Conservation (phyloP, 2,329 filamentous ascomycete species). For the Helicocarpus griseus region DNA sequence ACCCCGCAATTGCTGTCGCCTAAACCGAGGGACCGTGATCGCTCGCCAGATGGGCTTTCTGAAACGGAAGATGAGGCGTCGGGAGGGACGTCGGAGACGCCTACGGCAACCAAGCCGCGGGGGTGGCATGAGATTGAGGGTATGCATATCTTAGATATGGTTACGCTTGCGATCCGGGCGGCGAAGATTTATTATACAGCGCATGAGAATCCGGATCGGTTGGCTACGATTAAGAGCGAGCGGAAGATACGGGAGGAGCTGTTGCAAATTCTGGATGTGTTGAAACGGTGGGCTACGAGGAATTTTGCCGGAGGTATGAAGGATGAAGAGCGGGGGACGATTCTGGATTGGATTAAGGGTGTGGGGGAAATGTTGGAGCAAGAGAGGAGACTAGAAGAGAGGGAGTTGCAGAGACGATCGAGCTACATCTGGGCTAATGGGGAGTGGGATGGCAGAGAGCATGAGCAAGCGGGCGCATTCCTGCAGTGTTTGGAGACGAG, state of each 20-base stretch:
- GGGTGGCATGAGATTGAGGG: constrained; percentile 83
- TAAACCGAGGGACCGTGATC: constrained; percentile 12
- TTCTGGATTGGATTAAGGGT: constrained; percentile 68
- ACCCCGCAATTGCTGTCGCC: constrained; percentile 20
- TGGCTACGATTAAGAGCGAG: constrained; percentile 82
- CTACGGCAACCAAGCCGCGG: constrained; percentile 32
- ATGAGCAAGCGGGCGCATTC: constrained; percentile 73
- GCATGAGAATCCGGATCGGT: constrained; percentile 74
- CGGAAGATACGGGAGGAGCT: constrained; percentile 75
- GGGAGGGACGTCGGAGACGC: constrained; percentile 25
- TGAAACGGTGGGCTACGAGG: constrained; percentile 83
- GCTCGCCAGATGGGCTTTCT: constrained; percentile 20
- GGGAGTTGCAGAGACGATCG: constrained; percentile 61
- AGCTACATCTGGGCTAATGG: constrained; percentile 72
- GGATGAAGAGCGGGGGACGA: constrained; percentile 64
- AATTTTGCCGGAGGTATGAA: constrained; percentile 77
- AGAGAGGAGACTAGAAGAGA: constrained; percentile 67
- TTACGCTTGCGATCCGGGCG: constrained; percentile 88
- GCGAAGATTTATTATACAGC: constrained; percentile 95
- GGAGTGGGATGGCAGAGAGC: constrained; percentile 66
- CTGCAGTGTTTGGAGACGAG: constrained; percentile 60
- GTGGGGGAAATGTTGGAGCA: constrained; percentile 66
- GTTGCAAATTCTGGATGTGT: constrained; percentile 74
- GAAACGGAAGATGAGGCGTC: constrained; percentile 37
- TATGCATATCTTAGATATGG: constrained; percentile 81